Base-by-base conservation (phyloP, 768 basidiomycete species). In the Panus rudis region DNA sequence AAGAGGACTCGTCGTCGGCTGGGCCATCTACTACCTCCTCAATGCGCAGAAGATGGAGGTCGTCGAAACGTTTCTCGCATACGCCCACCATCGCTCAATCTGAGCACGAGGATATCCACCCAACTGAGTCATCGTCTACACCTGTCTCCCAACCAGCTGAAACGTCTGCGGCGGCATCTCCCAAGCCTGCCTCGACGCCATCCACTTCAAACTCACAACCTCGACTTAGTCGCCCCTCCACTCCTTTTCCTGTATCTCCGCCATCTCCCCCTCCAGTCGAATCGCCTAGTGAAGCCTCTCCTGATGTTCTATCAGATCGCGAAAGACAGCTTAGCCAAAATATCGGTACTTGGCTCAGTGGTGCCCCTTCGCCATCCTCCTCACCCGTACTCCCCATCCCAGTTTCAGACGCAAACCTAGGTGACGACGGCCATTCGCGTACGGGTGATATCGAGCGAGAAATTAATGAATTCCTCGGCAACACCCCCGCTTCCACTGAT, bases 1-100 rank as follows among this genome's bases (percentile, higher is more conserved):
- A 23, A 28, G 39, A 45, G 13, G 33, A 39, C 30, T 26, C 38
- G 16, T 35, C 33, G 33, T 20, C 33, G 7, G 10, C 6, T 8
- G n/a, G 33, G 16, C 7, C 7, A 6, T 7, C 33, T 7, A 35
- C 33, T n/a, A n/a, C n/a, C n/a, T n/a, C n/a, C 23, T 49, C 53
- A 12, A 31, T 46, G 14, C 52, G 58, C 31, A 63, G 58, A 35
- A 50, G 57, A 37, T 63, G 62, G 62, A 51, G 55, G 6, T 54
- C 57, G 17, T 61, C 59, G 2, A 47, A 49, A 28, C 52, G 67
- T 39, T 63, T 65, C 52, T 65, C 65, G 5, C n/a, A n/a, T n/a
- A n/a, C n/a, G n/a, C n/a, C n/a, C n/a, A n/a, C n/a, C n/a, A n/a
- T n/a, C n/a, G n/a, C n/a, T n/a, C n/a, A n/a, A n/a, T n/a, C n/a